Conservation (phyloP, 1,139 yeast species). For the Suhomyces bolitotheri region DNA sequence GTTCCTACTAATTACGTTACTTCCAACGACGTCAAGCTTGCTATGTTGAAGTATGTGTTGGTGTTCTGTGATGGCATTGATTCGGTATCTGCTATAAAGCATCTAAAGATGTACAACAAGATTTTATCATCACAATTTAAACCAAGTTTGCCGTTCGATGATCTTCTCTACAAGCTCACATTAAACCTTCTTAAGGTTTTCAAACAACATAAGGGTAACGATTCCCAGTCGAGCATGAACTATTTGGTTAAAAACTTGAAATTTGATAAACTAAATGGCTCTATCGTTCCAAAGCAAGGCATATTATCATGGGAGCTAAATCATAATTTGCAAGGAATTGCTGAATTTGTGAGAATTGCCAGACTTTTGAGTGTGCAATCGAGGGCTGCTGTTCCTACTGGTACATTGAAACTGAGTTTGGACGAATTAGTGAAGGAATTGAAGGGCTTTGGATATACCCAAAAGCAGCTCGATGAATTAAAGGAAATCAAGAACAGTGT, state of each 20-base stretch:
- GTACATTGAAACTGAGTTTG: constrained; percentile 4
- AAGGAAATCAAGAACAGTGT: neutral
- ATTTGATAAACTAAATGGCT: constrained; percentile 23
- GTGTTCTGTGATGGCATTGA: constrained; percentile 13
- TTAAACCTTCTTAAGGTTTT: constrained; percentile 28
- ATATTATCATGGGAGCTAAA: constrained; percentile 25
- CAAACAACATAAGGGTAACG: constrained; percentile 23
- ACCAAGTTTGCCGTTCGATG: constrained; percentile 7
- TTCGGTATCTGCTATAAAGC: constrained; percentile 5
- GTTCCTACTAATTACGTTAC: constrained; percentile 7
- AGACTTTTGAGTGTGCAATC: constrained; percentile 8
- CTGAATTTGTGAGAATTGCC: constrained; percentile 30
- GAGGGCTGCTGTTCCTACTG: constrained; percentile 5
- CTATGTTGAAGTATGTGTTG: constrained; percentile 16
- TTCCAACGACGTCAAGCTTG: constrained; percentile 7
- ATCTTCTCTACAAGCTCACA: constrained; percentile 13
- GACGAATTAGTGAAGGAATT: constrained; percentile 14
- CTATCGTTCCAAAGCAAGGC: constrained; percentile 15
- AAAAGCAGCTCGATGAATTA: constrained; percentile 7
- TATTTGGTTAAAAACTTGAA: constrained; percentile 35
- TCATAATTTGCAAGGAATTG: constrained; percentile 23
- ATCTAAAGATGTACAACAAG: constrained; percentile 13
- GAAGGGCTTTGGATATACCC: constrained; percentile 7
- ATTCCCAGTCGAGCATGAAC: constrained; percentile 29
- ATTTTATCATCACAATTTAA: constrained; percentile 8